Base-by-base conservation (phyloP, 2,329 filamentous ascomycete genomes). In the Tolypocladium endophyticum region DNA sequence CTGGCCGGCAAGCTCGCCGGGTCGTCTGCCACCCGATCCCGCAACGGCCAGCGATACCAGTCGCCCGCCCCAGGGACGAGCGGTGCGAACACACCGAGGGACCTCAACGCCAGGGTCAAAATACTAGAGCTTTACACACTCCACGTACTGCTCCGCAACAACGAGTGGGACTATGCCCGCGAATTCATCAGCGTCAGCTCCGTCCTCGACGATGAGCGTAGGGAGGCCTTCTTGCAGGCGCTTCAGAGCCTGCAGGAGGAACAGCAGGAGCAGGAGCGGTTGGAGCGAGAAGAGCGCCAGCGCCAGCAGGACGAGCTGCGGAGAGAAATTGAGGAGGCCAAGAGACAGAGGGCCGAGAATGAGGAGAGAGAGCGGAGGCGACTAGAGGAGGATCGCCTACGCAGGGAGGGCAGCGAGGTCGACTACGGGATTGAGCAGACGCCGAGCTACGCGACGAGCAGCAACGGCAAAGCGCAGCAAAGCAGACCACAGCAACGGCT, bases 81-180 rank as follows among this genome's bases (percentile, higher is more conserved):
- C 61, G 90, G 90, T 61, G 87, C 91, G 47, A 87, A 91, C 69
- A 95, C 91, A 0, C 91, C 91, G 0, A 86, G 90, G 63, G 91
- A 96, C 70, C 83, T 96, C 41, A 87, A 89, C 65, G 87, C 90
- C 5, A 84, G 92, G 54, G 87, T 97, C 64, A 96, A 95, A 76
- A 89, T 99, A 50, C 84, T 99, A 57, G 94, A 99, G 75, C 81
- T 99, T 11, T 99, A 97, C 73, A 95, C 92, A 1, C 81, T 99
- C 5, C 94, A 99, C 70, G 90, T 97, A 9, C 84, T 99, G n/a
- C 86, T 93, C 6, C 84, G 91, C 58, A 97, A 97, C 67, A 87
- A 90, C 59, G 92, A 97, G 75, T 99, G 94, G 94, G 90, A 96
- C 61, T 97, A 97, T 68, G 91, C 94, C 4, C 84, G 86, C 61